A percentile compares a stretch with the other conserved stretches of the same genome.
phyloP scores from a whole-genome alignment of 2,329 filamentous ascomycete species.

The Scortechinia acanthostroma region DNA sequence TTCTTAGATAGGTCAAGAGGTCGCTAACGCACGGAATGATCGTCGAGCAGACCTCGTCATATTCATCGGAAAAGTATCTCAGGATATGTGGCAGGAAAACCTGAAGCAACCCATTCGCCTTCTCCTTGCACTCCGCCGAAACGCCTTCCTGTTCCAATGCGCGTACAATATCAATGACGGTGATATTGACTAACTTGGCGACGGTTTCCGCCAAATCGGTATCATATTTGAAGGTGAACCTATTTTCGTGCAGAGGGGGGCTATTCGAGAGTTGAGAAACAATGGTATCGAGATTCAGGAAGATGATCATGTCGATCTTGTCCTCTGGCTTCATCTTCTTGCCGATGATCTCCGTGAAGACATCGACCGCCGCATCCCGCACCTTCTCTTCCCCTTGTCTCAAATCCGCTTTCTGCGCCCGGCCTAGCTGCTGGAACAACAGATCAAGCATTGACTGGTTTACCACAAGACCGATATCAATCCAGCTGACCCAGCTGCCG shows the following conservation, averaged over 20 bases:
- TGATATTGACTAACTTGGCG: conserved; percentile 89
- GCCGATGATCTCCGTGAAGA: conserved; percentile 88
- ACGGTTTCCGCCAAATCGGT: conserved; percentile 92
- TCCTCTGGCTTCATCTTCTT: conserved; percentile 96
- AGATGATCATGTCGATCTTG: conserved; percentile 88
- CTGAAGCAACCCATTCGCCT: conserved; percentile 75
- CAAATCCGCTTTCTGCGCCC: conserved; percentile 45
- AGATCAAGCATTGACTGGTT: conserved; percentile 80
- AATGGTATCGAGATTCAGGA: conserved; percentile 80
- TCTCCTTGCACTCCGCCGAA: conserved; percentile 57
- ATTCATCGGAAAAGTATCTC: conserved; percentile 94
- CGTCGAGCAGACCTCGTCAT: conserved; percentile 93
- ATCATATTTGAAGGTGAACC: conserved; percentile 81
- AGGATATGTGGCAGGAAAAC: conserved; percentile 80
- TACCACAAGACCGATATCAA: conserved; percentile 88
- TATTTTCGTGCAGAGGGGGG: conserved; percentile 70
- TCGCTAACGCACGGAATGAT: conserved; percentile 91
- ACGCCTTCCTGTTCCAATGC: conserved; percentile 66
- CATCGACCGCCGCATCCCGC: conserved; percentile 84
- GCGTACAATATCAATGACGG: conserved; percentile 78
- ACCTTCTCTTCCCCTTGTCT: conserved; percentile 62
- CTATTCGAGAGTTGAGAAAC: conserved; percentile 80
- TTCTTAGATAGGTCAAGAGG: conserved; percentile 82
- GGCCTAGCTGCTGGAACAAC: conserved; percentile 81
- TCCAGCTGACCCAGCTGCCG: conserved; percentile 97